Conservation (phyloP, 331 rosid species). For the Arachis monticola region DNA sequence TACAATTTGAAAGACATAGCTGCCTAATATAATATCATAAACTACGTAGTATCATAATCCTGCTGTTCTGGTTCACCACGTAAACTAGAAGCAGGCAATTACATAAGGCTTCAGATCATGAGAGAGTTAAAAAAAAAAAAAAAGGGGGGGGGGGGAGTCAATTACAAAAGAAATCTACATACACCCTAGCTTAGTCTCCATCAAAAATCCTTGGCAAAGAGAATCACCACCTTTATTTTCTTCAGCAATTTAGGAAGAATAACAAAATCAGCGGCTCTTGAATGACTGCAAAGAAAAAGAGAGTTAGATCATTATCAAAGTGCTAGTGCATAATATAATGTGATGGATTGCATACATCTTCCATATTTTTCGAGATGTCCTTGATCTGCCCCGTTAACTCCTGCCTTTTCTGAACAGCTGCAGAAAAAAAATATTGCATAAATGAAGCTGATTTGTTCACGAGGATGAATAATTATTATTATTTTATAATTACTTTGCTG, state of each 20-base stretch:
- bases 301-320: neutral
- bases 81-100: conserved; percentile 19
- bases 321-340: neutral
- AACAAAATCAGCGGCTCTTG: conserved; percentile 50
- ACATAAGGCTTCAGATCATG: neutral
- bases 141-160: neutral
- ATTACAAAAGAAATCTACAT: neutral
- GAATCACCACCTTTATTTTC: neutral
- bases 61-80: conserved; percentile 23
- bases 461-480: neutral
- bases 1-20: neutral
- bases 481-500: neutral
- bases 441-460: conserved; percentile 12
- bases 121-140: neutral
- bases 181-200: neutral
- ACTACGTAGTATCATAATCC: conserved; percentile 19
- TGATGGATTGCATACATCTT: conserved; percentile 44
- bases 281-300: conserved; percentile 51
- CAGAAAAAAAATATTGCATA: conserved; percentile 15
- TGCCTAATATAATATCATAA: conserved; percentile 13
- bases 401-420: conserved; percentile 70
- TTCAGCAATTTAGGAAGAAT: conserved; percentile 20
- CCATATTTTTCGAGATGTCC: conserved; percentile 66
- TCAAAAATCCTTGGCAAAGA: conserved; percentile 14
- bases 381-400: conserved; percentile 71